A percentile compares a stretch with the other conserved stretches of the same genome.
phyloP scores from a whole-genome alignment of 371 early-diverging fungal species.

The Neoconidiobolus thromboides region DNA sequence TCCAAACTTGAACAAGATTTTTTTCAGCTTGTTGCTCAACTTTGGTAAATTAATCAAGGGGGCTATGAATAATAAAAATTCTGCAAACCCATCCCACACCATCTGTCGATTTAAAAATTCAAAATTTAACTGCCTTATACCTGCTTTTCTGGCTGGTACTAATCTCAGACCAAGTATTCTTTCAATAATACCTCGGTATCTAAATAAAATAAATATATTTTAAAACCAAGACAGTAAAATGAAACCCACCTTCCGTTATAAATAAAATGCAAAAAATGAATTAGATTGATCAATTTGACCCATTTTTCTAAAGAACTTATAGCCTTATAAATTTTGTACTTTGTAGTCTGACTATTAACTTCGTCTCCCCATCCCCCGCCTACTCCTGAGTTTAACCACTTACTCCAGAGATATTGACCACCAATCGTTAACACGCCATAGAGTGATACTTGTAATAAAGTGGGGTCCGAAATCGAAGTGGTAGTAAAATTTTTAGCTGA shows the following conservation, averaged over 20 bases:
- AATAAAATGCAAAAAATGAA: too few relatives aligned
- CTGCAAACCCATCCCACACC: neutral
- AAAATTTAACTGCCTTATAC: neutral
- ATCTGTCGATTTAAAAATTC: neutral
- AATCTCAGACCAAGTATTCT: neutral
- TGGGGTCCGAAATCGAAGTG: neutral
- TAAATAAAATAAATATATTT: too few relatives aligned
- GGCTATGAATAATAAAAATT: neutral
- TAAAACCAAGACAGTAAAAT: too few relatives aligned
- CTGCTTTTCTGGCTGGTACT: neutral
- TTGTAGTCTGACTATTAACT: too few relatives aligned
- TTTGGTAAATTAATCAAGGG: neutral
- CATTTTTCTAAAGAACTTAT: too few relatives aligned
- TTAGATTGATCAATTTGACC: too few relatives aligned
- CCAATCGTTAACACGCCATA: neutral
- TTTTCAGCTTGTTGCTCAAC: too few relatives aligned
- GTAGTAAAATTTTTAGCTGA: neutral
- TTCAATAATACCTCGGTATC: neutral
- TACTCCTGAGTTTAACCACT: neutral
- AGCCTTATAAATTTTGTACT: too few relatives aligned
- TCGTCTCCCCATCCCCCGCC: neutral
- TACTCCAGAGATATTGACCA: neutral
- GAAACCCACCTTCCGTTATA: too few relatives aligned
- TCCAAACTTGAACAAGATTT: neutral
- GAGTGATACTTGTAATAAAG: neutral